phyloP scores from a whole-genome alignment of 2,329 filamentous ascomycete species.

The Ascochyta fabae region DNA sequence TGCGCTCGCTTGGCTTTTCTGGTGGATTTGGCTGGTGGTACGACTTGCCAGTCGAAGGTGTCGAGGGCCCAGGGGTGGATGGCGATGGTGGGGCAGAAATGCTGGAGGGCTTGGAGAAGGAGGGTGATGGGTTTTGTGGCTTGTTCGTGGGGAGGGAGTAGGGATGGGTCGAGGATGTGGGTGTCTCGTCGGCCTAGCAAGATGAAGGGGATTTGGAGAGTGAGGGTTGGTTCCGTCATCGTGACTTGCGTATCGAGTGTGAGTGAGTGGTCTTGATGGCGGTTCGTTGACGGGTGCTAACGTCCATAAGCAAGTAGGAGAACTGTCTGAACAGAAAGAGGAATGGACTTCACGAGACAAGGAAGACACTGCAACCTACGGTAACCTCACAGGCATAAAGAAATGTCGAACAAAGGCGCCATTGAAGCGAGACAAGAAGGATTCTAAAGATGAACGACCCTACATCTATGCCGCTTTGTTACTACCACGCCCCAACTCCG shows the following conservation, averaged over 20 bases:
- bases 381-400: not conserved
- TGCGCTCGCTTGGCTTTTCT: not conserved
- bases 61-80: not conserved
- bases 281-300: too few relatives aligned
- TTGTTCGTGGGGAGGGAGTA: not conserved
- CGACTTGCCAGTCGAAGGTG: not conserved
- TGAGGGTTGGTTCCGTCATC: not conserved
- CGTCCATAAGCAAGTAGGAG: not conserved
- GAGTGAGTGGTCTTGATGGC: too few relatives aligned
- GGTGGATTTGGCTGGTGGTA: not conserved
- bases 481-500: slow-evolving; percentile 1
- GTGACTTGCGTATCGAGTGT: too few relatives aligned
- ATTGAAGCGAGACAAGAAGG: not conserved
- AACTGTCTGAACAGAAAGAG: not conserved
- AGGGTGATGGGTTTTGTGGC: not conserved
- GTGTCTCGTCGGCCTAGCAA: slow-evolving; percentile 10
- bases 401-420: not conserved
- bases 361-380: not conserved
- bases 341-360: not conserved
- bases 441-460: not conserved
- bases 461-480: slow-evolving; percentile 4
- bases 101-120: not conserved
- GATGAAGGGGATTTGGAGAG: slow-evolving; percentile 15
- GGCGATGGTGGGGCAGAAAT: slow-evolving; percentile 3
- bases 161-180: not conserved